Evolutionary conservation across 192 early-diverging fungal genomes (phyloP).

Genomic region (Mortierella alpina): DNA sequence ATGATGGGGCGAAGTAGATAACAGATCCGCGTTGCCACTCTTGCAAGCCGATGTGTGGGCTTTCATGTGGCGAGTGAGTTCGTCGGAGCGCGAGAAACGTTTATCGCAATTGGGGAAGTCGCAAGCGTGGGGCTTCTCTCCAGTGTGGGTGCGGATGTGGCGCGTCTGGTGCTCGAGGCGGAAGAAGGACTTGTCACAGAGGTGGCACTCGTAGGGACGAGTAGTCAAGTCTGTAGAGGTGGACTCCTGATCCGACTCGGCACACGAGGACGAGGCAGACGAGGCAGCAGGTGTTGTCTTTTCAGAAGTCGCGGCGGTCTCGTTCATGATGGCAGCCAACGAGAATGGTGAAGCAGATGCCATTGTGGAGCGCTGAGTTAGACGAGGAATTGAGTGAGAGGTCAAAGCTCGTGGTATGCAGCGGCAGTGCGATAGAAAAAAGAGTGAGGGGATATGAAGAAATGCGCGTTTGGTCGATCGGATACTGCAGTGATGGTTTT

Average conservation of each 20-base stretch:
- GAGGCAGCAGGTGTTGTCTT: constrained; percentile 6
- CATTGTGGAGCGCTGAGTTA: not conserved
- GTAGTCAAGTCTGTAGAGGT: constrained; percentile 13
- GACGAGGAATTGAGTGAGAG: no score
- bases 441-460: no score
- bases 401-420: not conserved
- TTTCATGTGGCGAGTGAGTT: constrained; percentile 79
- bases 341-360: not conserved
- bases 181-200: constrained; percentile 81
- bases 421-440: no score
- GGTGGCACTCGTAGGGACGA: constrained; percentile 80
- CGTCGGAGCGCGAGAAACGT: constrained; percentile 82
- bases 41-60: constrained; percentile 67
- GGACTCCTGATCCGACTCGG: constrained; percentile 38
- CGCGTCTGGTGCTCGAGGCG: constrained; percentile 85
- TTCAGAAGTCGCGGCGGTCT: not conserved
- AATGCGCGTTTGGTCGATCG: no score
- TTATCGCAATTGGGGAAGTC: constrained; percentile 81
- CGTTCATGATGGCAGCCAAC: constrained; percentile 15
- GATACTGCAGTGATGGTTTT: no score
- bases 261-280: constrained; percentile 26
- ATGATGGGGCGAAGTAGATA: constrained; percentile 59
- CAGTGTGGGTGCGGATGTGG: constrained; percentile 86
- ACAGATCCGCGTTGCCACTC: constrained; percentile 68
- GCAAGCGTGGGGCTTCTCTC: constrained; percentile 85